Base-by-base conservation (phyloP, 129 eudicot species). In the Dittrichia graveolens region DNA sequence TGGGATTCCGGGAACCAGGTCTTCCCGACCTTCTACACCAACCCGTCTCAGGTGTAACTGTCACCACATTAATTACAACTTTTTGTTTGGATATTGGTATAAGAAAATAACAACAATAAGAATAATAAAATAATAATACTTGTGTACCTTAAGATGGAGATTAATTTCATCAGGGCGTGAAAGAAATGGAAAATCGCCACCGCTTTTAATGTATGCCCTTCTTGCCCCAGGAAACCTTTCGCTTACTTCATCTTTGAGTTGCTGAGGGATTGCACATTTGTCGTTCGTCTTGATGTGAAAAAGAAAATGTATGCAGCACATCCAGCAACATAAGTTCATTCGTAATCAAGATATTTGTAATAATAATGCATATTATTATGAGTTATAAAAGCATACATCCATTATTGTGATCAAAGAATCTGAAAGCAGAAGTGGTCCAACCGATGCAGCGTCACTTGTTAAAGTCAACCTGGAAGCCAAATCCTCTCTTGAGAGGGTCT, bases 151-250 rank as follows among this genome's bases (percentile, higher is more conserved):
- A 73, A 95, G 97, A 86, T 95, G 99, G 43, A 95, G 96, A 82
- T 95, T 95, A 31, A 95, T 87, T 86, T 95, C 99, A 80, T 95
- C 99, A 0, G 99, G 86, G 43, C 99, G 87, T 61, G 99, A 95
- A 75, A 95, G 93, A 72, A 91, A 95, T 6, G 99, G 99, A 63
- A 90, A 95, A 78, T 91, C 99, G 37, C 99, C 97, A 31, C 97
- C 99, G 35, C 84, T 78, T 77, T 95, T 95, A 53, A 95, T 79
- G 75, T 77, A 71, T 7, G 99, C 99, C 78, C 85, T 88, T 76
- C 97, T 86, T 16, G 99, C 99, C 69, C 89, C 97, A 48, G 96
- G 91, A 73, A 82, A 95, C 80, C 94, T 86, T 80, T 91, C 95
- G 15, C 85, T 65, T 41, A 95, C 96, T 75, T 88, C 86, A 73